A percentile compares a stretch with the other conserved stretches of the same genome.
phyloP scores from a whole-genome alignment of 176 grass and related monocot species.

The Oryza punctata region DNA sequence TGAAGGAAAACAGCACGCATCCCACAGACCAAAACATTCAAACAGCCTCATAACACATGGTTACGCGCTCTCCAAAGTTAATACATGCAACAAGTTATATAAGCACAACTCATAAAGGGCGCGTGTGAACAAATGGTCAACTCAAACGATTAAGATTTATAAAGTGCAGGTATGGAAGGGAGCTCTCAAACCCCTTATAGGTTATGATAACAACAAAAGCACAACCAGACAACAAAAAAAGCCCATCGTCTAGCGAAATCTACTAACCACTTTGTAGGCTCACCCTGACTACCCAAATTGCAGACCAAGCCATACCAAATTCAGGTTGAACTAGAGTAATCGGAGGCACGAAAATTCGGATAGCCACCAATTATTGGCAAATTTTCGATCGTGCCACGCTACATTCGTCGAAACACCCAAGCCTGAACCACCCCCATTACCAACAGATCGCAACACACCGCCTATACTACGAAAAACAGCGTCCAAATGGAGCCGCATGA shows the following conservation, averaged over 20 bases:
- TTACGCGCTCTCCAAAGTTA: background rate
- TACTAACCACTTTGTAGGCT: background rate
- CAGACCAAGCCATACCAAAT: background rate
- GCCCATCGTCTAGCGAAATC: background rate
- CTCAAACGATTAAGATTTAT: background rate
- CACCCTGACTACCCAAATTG: background rate
- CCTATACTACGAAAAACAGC: background rate
- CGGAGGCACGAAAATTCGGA: background rate
- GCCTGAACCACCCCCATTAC: background rate
- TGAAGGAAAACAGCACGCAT: background rate
- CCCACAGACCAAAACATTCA: background rate
- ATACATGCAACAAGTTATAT: background rate
- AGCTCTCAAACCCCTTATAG: background rate
- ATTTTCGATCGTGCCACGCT: background rate
- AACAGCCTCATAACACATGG: background rate
- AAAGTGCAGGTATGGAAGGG: background rate
- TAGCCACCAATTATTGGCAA: background rate
- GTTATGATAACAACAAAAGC: background rate
- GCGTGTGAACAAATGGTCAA: background rate
- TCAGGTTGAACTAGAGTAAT: constrained; percentile 16
- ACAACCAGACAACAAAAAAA: background rate
- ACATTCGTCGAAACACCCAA: background rate
- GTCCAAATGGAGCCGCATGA: background rate
- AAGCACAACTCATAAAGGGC: background rate
- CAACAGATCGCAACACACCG: constrained; percentile 18